These are phyloP conservation scores for Senecio squalidus DNA, from an alignment of 140 eudicot species.

Conservation along the genomic window DNA sequence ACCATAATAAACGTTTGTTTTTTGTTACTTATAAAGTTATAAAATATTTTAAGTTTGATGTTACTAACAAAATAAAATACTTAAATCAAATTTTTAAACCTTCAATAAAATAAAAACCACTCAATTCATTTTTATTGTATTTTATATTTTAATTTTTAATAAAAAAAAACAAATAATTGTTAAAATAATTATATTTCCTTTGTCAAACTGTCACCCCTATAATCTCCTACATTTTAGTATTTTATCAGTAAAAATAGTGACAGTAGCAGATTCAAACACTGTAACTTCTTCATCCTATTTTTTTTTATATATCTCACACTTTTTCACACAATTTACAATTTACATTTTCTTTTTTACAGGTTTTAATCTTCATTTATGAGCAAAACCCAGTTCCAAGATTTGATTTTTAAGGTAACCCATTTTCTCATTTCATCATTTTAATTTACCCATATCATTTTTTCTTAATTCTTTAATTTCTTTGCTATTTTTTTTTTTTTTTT, in stretches of 20 bases:
- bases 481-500: background rate
- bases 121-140: no score
- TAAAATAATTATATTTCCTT: conserved; percentile 1
- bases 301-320: background rate
- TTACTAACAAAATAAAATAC: no score
- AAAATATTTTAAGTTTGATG: no score
- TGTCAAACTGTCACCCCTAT: conserved; percentile 25
- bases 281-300: conserved; percentile 25
- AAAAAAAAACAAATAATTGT: background rate
- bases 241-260: conserved; percentile 22
- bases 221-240: conserved; percentile 30
- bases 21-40: no score
- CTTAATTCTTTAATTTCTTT: background rate
- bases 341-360: background rate
- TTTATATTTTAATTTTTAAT: no score
- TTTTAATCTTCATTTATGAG: background rate
- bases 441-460: no score
- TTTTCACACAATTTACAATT: background rate
- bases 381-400: conserved; percentile 13
- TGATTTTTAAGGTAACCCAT: conserved; percentile 22
- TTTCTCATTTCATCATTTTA: background rate
- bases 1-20: no score
- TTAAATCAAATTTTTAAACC: background rate
- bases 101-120: background rate
- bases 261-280: conserved; percentile 26